Evolutionary conservation across 1,139 yeast genomes (phyloP).

Genomic region (Meyerozyma smithsonii): DNA sequence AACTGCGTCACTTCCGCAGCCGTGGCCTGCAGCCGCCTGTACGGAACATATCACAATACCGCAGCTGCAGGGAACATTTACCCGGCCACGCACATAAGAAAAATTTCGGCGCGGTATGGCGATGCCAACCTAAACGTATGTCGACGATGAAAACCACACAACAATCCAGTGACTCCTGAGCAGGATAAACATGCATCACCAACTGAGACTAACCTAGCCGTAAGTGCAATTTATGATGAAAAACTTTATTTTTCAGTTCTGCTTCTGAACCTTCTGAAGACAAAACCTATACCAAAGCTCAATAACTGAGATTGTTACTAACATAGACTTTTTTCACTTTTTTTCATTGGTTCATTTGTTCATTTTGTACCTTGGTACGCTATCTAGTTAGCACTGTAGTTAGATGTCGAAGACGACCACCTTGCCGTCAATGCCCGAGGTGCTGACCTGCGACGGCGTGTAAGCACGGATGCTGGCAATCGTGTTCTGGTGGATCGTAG

Average conservation of each 20-base stretch:
- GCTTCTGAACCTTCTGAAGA: conserved; percentile 7
- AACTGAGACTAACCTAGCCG: conserved; percentile 3
- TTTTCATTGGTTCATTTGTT: too few relatives aligned
- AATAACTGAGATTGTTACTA: conserved; percentile 1
- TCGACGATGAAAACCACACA: not conserved
- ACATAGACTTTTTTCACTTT: not conserved
- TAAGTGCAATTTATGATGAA: conserved; percentile 3
- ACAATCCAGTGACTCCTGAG: conserved; percentile 2
- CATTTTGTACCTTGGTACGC: too few relatives aligned
- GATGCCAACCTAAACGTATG: not conserved
- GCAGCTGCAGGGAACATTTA: not conserved
- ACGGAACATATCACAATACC: not conserved
- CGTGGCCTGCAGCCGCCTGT: not conserved
- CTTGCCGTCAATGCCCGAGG: conserved; percentile 79
- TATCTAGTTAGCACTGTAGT: not conserved
- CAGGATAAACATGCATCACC: conserved; percentile 4
- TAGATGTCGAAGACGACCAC: conserved; percentile 56
- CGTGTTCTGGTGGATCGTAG: conserved; percentile 88
- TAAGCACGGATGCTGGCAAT: conserved; percentile 72
- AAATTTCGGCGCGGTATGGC: not conserved
- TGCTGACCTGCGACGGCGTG: conserved; percentile 37
- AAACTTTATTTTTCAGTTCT: conserved; percentile 4
- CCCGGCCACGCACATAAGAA: conserved; percentile 1
- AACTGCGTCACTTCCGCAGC: not conserved
- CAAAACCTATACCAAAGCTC: conserved; percentile 3